Evolutionary conservation across 805 yeast genomes (phyloP).

Genomic region (Suhomyces pyralidae): DNA sequence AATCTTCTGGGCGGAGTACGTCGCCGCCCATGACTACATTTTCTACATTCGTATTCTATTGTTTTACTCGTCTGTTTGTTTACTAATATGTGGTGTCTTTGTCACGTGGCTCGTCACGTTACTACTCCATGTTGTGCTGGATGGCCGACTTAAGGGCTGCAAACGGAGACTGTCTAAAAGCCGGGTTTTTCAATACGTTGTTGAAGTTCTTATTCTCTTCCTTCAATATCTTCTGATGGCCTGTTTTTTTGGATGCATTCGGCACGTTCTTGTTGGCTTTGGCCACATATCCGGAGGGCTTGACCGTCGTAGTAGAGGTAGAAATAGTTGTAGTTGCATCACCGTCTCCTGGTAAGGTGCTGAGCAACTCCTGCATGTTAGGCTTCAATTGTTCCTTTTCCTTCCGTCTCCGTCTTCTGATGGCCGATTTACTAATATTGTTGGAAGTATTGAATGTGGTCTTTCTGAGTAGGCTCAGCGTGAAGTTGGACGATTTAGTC

Average conservation of each 20-base stretch:
- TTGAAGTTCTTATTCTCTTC: slow-evolving; percentile 60
- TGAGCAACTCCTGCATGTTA: slow-evolving; percentile 60
- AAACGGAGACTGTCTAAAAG: slow-evolving; percentile 61
- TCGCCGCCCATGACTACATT: not conserved
- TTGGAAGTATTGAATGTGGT: slow-evolving; percentile 34
- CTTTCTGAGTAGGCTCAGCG: slow-evolving; percentile 24
- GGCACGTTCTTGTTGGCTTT: slow-evolving; percentile 42
- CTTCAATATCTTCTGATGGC: slow-evolving; percentile 48
- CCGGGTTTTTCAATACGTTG: slow-evolving; percentile 50
- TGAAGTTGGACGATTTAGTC: slow-evolving; percentile 37
- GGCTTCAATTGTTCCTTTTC: slow-evolving; percentile 64
- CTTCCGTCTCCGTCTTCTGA: slow-evolving; percentile 60
- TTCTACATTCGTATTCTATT: not conserved
- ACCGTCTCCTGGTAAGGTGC: slow-evolving; percentile 43
- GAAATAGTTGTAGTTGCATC: slow-evolving; percentile 8
- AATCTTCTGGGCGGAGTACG: not conserved
- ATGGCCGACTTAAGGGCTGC: slow-evolving; percentile 60
- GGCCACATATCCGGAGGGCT: slow-evolving; percentile 10
- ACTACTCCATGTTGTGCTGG: slow-evolving; percentile 20
- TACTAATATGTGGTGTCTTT: not conserved
- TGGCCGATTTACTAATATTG: slow-evolving; percentile 62
- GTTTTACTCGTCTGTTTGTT: not conserved
- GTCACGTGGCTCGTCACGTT: not conserved
- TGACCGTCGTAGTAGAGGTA: slow-evolving; percentile 16
- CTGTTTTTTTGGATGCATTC: slow-evolving; percentile 43